A percentile compares a stretch with the other conserved stretches of the same genome.
Conservation (phyloP, 2,329 filamentous ascomycete species). For the Epicoccum nigrum region DNA sequence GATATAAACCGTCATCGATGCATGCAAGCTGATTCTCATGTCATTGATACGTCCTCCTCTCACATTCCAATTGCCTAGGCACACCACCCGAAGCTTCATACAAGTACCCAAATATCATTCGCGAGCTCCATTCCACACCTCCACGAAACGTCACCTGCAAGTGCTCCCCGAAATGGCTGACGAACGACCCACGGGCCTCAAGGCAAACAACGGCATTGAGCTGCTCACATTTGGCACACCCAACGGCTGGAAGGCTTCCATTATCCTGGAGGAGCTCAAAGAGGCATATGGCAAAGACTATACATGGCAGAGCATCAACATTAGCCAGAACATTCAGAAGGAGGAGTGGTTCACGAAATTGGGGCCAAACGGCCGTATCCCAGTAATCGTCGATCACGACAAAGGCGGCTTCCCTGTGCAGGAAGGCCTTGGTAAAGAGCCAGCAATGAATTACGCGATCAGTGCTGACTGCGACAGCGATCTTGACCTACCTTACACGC, state of each 20-base stretch:
- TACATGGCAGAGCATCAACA: conserved; percentile 65
- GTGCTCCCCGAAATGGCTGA: conserved; percentile 34
- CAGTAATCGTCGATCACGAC: conserved; percentile 70
- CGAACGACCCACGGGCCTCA: conserved; percentile 60
- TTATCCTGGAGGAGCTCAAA: conserved; percentile 70
- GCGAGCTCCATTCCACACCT: conserved; percentile 29
- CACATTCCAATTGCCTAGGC: conserved; percentile 23
- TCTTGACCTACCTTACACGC: conserved; percentile 53
- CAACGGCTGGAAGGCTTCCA: conserved; percentile 61
- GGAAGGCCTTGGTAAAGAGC: conserved; percentile 47
- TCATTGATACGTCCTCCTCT: conserved; percentile 26
- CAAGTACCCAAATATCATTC: conserved; percentile 20
- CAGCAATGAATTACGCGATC: neutral
- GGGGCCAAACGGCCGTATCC: conserved; percentile 70
- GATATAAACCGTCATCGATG: conserved; percentile 35
- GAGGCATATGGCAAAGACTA: conserved; percentile 67
- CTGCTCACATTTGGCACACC: conserved; percentile 63
- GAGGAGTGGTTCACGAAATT: conserved; percentile 69
- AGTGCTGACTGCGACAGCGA: conserved; percentile 39
- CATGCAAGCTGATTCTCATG: conserved; percentile 24
- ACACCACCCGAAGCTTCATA: conserved; percentile 16
- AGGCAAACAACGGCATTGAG: conserved; percentile 69
- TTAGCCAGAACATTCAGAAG: conserved; percentile 67
- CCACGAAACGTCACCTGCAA: conserved; percentile 19
- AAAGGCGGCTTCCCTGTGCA: conserved; percentile 61